Evolutionary conservation across 192 early-diverging fungal genomes (phyloP).

Genomic region (Podila verticillata): DNA sequence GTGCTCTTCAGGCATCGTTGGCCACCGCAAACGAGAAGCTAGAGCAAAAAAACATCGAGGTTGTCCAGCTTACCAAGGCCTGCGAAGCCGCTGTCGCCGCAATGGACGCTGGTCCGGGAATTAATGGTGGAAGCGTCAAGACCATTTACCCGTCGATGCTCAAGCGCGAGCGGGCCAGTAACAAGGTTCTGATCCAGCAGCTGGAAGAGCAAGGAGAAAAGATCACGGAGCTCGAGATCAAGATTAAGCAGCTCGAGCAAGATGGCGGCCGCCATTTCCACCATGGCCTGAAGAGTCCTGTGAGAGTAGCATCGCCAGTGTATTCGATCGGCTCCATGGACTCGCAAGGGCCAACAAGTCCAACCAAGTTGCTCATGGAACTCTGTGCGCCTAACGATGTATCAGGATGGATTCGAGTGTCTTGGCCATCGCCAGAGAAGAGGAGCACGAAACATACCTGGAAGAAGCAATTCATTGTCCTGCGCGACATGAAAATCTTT

Average conservation of each 20-base stretch:
- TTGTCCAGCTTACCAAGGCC: constrained; percentile 36
- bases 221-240: constrained; percentile 40
- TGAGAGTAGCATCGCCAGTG: constrained; percentile 30
- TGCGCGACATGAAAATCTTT: constrained; percentile 41
- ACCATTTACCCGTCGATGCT: constrained; percentile 50
- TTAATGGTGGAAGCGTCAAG: constrained; percentile 31
- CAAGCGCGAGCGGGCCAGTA: constrained; percentile 45
- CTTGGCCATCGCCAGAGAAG: constrained; percentile 39
- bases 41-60: constrained; percentile 24
- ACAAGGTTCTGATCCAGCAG: constrained; percentile 45
- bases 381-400: constrained; percentile 28
- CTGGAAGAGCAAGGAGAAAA: constrained; percentile 51
- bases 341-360: constrained; percentile 3
- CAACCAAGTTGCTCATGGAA: constrained; percentile 48
- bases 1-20: constrained; percentile 4
- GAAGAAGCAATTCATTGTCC: constrained; percentile 47
- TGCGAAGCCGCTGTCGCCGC: constrained; percentile 36
- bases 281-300: constrained; percentile 25
- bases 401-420: constrained; percentile 44
- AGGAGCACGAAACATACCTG: constrained; percentile 33
- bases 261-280: constrained; percentile 28
- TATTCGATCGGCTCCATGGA: constrained; percentile 27
- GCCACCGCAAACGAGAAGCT: constrained; percentile 23
- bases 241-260: constrained; percentile 39
- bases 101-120: constrained; percentile 23